phyloP scores from a whole-genome alignment of 2,329 filamentous ascomycete species.

The Epichloe glyceriae region DNA sequence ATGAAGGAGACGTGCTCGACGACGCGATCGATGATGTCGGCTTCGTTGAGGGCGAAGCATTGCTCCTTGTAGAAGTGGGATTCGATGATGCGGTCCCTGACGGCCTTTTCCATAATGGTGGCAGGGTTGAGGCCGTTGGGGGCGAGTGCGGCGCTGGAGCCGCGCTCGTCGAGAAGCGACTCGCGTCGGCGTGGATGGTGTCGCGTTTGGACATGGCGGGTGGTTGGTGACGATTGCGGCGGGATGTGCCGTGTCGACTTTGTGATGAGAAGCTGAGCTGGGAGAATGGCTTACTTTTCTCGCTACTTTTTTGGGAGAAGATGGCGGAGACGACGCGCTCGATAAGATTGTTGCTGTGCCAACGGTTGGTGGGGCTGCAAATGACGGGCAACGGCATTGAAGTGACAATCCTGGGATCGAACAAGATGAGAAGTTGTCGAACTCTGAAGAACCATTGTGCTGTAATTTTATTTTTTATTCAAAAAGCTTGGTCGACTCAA shows the following conservation, averaged over 20 bases:
- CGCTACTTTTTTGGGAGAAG: neutral
- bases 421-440: neutral
- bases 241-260: neutral
- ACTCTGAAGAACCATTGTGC: neutral
- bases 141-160: conserved; percentile 61
- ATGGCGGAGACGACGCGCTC: conserved; percentile 4
- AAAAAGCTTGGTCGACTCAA: too few species aligned
- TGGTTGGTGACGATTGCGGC: conserved; percentile 2
- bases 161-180: conserved; percentile 81
- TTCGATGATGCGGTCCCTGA: conserved; percentile 89
- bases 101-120: conserved; percentile 90
- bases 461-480: too few species aligned
- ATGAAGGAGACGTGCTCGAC: conserved; percentile 70
- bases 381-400: conserved; percentile 5
- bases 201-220: conserved; percentile 25
- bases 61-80: conserved; percentile 98
- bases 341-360: conserved; percentile 34
- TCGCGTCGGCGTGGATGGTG: conserved; percentile 66
- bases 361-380: conserved; percentile 15
- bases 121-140: conserved; percentile 84
- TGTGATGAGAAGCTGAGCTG: neutral
- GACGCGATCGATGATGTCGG: conserved; percentile 74
- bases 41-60: conserved; percentile 87
- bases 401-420: conserved; percentile 1
- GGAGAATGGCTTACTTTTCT: neutral